Evolutionary conservation across 2,329 filamentous ascomycete species (phyloP).

Genomic region (Diaporthe destruens): DNA sequence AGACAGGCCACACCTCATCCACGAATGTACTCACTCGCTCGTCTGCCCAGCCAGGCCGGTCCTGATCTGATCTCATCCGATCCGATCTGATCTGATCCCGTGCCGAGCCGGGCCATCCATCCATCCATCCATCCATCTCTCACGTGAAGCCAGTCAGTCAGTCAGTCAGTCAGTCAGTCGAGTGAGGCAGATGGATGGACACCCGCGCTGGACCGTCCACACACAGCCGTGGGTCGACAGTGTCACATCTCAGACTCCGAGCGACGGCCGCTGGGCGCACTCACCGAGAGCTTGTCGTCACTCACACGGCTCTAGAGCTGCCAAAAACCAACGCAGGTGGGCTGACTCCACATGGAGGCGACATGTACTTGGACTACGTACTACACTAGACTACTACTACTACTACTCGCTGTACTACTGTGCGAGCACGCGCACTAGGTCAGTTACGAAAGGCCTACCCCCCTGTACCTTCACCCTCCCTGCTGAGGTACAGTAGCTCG

Average conservation of each 20-base stretch:
- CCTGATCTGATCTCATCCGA: not conserved
- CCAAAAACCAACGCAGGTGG: conserved; percentile 12
- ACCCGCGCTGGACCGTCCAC: not conserved
- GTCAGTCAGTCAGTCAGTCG: not conserved
- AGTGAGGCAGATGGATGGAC: not conserved
- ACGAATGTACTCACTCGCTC: not conserved
- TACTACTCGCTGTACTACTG: not conserved
- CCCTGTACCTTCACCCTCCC: not conserved
- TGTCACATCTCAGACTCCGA: not conserved
- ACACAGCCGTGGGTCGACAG: conserved; percentile 1
- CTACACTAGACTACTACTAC: not conserved
- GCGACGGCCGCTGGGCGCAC: not conserved
- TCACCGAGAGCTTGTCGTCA: not conserved
- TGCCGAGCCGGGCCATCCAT: conserved; percentile 1
- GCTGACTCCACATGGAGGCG: conserved; percentile 27
- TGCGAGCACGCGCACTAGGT: not conserved
- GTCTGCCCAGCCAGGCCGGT: not conserved
- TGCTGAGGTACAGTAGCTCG: conserved; percentile 16
- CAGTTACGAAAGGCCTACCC: too few relatives aligned
- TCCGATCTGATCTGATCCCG: not conserved
- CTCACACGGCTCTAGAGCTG: not conserved
- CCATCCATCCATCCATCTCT: not conserved
- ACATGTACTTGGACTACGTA: not conserved
- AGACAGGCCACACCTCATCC: not conserved
- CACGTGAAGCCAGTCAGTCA: too few relatives aligned